Base-by-base conservation (phyloP, 2,329 filamentous ascomycete genomes). In the Aspergillus ibericus region DNA sequence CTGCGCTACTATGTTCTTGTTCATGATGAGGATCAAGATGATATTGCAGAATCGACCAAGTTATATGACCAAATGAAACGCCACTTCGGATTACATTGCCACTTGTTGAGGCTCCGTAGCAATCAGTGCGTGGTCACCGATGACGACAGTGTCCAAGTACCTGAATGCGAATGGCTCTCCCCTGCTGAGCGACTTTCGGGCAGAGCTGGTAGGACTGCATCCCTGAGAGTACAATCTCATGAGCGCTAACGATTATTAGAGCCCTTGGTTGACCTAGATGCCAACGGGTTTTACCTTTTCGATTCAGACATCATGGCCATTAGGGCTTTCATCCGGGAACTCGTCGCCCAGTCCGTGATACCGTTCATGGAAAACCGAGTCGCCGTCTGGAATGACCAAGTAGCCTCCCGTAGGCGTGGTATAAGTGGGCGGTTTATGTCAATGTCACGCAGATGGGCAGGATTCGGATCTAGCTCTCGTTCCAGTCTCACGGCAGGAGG, bases 11-110 rank as follows among this genome's bases (percentile, higher is more conserved):
- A 99, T 75, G 91, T 99, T 15, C 81, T 99, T 42, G 89, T 99
- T 16, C 95, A 99, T 69, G 95, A 99, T 67, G 96, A 99, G 77
- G 95, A 99, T 71, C 87, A 87, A 61, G 93, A 96, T 70, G 93
- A 99, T 72, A 96, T 98, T 61, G 86, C 86, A 36, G 90, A 92
- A 75, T 96, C 93, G 12, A 93, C 93, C 75, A 85, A 87, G 16
- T 81, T 98, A 27, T 99, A 96, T 75, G 95, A 99, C 67, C 92
- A 97, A 75, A 99, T 99, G 96, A 99, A 98, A 77, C 87, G 95
- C n/a, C 92, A 97, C 76, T 91, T 99, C 63, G 95, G 95, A 1
- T 80, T 98, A 49, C 93, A 99, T 75, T 99, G 95, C 72, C 95
- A 99, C 76, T 82, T 99, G 10, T 81, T 99, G 34, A 83, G 96